Base-by-base conservation (phyloP, 345 rosid species). In the Salix brachista region DNA sequence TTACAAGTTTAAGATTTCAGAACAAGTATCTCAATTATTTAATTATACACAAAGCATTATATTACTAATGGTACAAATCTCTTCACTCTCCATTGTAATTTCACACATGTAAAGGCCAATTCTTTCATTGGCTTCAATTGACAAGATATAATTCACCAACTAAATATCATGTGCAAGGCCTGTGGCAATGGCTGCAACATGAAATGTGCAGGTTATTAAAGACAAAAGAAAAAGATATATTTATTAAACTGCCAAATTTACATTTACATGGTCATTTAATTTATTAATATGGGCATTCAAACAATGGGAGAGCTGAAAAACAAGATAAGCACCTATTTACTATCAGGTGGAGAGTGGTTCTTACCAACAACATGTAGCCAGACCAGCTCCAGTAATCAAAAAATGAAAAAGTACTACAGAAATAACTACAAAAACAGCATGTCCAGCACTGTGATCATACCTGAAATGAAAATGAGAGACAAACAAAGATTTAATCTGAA, bases 291-390 rank as follows among this genome's bases (percentile, higher is more conserved):
- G 23, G 41, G 67, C 67, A 58, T 71, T 52, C 69, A 78, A 69
- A n/a, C 1, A 56, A 8, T 9, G 26, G 62, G 26, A n/a, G 28
- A 58, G 64, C 26, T 58, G 26, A 23, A 23, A 65, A 61, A 65
- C 30, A 48, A 77, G 69, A 30, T 56, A 54, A 65, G 66, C 54
- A 58, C 52, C 21, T 16, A 17, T 52, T 2, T 18, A 6, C 19
- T 26, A 7, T 56, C 9, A 77, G 37, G 6, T 73, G 61, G 71
- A 36, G 39, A 60, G 60, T 37, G 39, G 81, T 67, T 44, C 90
- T 95, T 90, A 96, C 98, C 99, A 96, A 84, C 91, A 94, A 80
- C 78, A 86, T 46, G 98, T 94, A 78, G 97, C 97, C 82, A 96
- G 83, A 83, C 89, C 75, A 37, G 82, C 85, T 78, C 97, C 98